Evolutionary conservation across 1,284 basidiomycete species (phyloP).

Genomic region (Boletellus sp.): DNA sequence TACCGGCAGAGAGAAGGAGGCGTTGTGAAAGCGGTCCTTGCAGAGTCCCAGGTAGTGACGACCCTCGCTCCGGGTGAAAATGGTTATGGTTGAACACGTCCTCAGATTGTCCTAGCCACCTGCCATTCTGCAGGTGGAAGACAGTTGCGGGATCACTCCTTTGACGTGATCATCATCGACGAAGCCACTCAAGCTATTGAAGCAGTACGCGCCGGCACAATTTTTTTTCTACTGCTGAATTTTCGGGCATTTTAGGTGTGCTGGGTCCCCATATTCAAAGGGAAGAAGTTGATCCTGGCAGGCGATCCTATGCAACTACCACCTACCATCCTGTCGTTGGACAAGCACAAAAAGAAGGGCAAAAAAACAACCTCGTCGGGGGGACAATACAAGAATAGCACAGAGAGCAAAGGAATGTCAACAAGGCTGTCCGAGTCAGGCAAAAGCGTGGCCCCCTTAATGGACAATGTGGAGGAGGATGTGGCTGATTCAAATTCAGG

Average conservation of each 20-base stretch:
- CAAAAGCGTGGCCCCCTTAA: not conserved
- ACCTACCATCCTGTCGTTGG: slow-evolving; percentile 80
- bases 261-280: slow-evolving; percentile 93
- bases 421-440: not conserved
- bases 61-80: slow-evolving; percentile 46
- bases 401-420: not conserved
- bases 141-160: slow-evolving; percentile 71
- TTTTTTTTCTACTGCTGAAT: slow-evolving; percentile 11
- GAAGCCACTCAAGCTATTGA: slow-evolving; percentile 97
- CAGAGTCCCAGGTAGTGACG: slow-evolving; percentile 61
- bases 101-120: slow-evolving; percentile 83
- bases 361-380: slow-evolving; percentile 6
- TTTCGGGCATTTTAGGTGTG: slow-evolving; percentile 60
- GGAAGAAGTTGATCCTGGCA: slow-evolving; percentile 83
- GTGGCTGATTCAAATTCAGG: slow-evolving; percentile 8
- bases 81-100: not conserved
- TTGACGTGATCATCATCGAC: slow-evolving; percentile 93
- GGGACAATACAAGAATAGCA: slow-evolving; percentile 7
- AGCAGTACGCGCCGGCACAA: slow-evolving; percentile 50
- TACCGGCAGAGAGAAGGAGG: slow-evolving; percentile 85
- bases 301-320: slow-evolving; percentile 91
- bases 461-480: slow-evolving; percentile 1
- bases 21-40: slow-evolving; percentile 77
- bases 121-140: slow-evolving; percentile 88
- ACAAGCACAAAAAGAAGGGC: slow-evolving; percentile 36